Base-by-base conservation (phyloP, 192 early-diverging fungal species). In the Coemansia sp. region DNA sequence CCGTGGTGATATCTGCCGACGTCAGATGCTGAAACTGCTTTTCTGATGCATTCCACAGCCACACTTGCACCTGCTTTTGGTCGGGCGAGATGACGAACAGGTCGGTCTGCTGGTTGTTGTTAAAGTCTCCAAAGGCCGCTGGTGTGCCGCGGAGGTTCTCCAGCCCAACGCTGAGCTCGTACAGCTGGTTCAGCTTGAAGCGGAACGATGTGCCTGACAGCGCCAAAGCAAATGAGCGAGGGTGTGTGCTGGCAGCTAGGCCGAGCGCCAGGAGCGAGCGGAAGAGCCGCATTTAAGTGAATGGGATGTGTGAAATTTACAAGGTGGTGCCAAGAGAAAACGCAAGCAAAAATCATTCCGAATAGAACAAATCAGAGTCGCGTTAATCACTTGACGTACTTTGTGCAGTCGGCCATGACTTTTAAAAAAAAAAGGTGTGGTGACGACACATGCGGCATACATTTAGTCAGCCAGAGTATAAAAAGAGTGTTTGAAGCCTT, bases 111-210 rank as follows among this genome's bases (percentile, higher is more conserved):
- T 91, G 91, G 69, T 91, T 91, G 13, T 82, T 83, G 72, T 91
- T 89, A 25, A 92, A 90, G 69, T 95, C 93, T 7, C 84, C 92
- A 80, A 93, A 93, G 3, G 91, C 93, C 24, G 84, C 85, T 10
- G 92, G 85, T 9, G 86, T 85, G 19, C 90, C 91, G 24, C 84
- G 75, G 34, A 92, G 61, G 18, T 78, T 67, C 33, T 81, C 77
- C 1, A 94, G 72, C 22, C 85, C 86, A 25, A 88, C 74, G 44
- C 72, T 71, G 2, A 87, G 81, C 40, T 81, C 75, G 67, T 87
- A 86, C 3, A 87, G 80, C 64, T 81, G 78, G 53, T 82, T 82
- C 12, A 72, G 66, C 41, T 78, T 78, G 67, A 78, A 77, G 39
- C 67, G 73, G 46, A 72, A 81, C 55, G 69, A 66, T 46, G 25